These are phyloP conservation scores for Ustilago xerochloae DNA, from an alignment of 1,284 basidiomycete species.

Conservation along the genomic window DNA sequence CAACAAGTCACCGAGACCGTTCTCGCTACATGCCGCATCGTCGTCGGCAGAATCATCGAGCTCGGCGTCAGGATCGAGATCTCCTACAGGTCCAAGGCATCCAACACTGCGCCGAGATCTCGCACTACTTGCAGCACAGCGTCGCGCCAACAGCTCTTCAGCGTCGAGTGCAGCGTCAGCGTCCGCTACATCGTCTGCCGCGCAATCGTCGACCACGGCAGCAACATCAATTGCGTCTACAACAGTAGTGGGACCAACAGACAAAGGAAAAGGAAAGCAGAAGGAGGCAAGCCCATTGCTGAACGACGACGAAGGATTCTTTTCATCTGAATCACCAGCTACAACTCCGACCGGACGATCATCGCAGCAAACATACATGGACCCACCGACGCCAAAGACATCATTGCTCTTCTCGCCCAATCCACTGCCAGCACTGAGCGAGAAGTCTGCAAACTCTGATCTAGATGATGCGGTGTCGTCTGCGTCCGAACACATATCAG, in stretches of 20 bases:
- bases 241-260: background rate
- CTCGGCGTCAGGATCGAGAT: background rate
- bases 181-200: constrained; percentile 3
- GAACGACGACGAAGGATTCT: constrained; percentile 21
- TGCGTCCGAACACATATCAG: constrained; percentile 9
- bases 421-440: constrained; percentile 35
- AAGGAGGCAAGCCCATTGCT: constrained; percentile 6
- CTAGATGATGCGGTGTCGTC: constrained; percentile 17
- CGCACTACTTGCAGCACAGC: constrained; percentile 20
- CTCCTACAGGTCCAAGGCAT: background rate
- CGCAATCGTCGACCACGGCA: constrained; percentile 1
- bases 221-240: constrained; percentile 12
- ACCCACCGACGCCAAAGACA: constrained; percentile 5
- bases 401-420: constrained; percentile 7
- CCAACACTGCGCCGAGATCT: constrained; percentile 19
- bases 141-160: constrained; percentile 23
- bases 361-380: background rate
- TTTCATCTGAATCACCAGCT: background rate
- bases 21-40: background rate
- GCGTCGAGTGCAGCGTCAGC: constrained; percentile 15
- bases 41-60: background rate
- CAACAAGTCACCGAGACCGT: background rate
- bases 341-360: background rate
- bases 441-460: constrained; percentile 33
- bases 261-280: constrained; percentile 19